Percentiles rank a stretch among this genome's conserved stretches.
Conservation (phyloP, 192 early-diverging fungal species). For the Linnemannia zychae region DNA sequence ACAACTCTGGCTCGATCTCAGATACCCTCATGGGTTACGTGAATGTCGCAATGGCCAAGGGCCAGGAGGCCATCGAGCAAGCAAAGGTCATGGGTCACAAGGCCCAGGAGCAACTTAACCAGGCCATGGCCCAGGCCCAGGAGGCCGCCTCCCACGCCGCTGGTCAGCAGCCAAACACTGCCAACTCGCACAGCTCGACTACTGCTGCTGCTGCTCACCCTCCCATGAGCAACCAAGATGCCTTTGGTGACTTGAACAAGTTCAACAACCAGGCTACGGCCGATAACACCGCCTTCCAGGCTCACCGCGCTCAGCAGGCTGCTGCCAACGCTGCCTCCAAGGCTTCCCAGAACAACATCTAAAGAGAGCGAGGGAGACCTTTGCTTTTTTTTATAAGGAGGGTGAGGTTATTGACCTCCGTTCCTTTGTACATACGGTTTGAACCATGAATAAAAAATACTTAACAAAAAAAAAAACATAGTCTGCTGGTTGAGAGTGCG, state of each 20-base stretch:
- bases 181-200: background rate
- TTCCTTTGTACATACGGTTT: background rate
- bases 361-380: background rate
- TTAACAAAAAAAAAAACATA: background rate
- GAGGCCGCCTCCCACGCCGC: background rate
- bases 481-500: background rate
- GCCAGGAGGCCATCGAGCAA: conserved; percentile 20
- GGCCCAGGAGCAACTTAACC: conserved; percentile 30
- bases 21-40: conserved; percentile 38
- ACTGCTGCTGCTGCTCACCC: background rate
- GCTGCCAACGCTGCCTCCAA: conserved; percentile 11
- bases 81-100: conserved; percentile 25
- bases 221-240: background rate
- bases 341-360: conserved; percentile 17
- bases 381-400: background rate
- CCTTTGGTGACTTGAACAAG: conserved; percentile 33
- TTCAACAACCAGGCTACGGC: conserved; percentile 29
- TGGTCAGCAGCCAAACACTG: background rate
- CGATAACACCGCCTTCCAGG: background rate
- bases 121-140: conserved; percentile 13
- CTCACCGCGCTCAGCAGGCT: background rate
- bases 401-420: background rate
- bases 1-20: conserved; percentile 17
- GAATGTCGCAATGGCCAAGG: conserved; percentile 34
- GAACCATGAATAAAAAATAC: background rate